These are phyloP conservation scores for Lagenidium sp. DNA, from an alignment of 352 stramenopile genomes.

Conservation along the genomic window DNA sequence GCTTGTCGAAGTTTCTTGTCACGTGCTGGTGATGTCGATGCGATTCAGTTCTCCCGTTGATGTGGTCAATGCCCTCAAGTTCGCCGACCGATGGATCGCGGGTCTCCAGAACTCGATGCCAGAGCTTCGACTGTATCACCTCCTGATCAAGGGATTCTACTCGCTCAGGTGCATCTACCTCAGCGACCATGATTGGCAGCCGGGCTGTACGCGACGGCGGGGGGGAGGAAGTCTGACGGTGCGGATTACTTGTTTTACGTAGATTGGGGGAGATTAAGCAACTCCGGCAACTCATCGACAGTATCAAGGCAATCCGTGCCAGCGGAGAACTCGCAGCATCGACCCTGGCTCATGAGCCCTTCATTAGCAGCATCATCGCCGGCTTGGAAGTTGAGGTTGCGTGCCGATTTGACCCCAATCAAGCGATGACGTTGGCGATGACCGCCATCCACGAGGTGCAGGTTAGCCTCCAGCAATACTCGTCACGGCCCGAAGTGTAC, in stretches of 20 bases:
- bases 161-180: slow-evolving; percentile 41
- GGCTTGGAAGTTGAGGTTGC: slow-evolving; percentile 22
- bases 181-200: no score
- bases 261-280: no score
- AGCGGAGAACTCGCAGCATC: no score
- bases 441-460: slow-evolving; percentile 42
- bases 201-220: no score
- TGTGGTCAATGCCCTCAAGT: slow-evolving; percentile 24
- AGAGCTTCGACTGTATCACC: slow-evolving; percentile 39
- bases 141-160: slow-evolving; percentile 49
- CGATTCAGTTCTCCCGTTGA: slow-evolving; percentile 15
- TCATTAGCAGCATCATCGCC: slow-evolving; percentile 49
- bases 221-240: no score
- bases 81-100: slow-evolving; percentile 23
- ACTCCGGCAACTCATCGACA: no score
- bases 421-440: slow-evolving; percentile 39
- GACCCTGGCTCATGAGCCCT: slow-evolving; percentile 19
- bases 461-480: slow-evolving; percentile 31
- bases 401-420: slow-evolving; percentile 25
- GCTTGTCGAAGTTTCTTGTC: slow-evolving; percentile 53
- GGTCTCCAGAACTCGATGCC: slow-evolving; percentile 10
- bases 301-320: no score
- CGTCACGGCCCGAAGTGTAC: slow-evolving; percentile 21
- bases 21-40: slow-evolving; percentile 37
- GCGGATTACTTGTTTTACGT: no score